Evolutionary conservation across 2,329 filamentous ascomycete species (phyloP).

Genomic region (Didymella glomerata): DNA sequence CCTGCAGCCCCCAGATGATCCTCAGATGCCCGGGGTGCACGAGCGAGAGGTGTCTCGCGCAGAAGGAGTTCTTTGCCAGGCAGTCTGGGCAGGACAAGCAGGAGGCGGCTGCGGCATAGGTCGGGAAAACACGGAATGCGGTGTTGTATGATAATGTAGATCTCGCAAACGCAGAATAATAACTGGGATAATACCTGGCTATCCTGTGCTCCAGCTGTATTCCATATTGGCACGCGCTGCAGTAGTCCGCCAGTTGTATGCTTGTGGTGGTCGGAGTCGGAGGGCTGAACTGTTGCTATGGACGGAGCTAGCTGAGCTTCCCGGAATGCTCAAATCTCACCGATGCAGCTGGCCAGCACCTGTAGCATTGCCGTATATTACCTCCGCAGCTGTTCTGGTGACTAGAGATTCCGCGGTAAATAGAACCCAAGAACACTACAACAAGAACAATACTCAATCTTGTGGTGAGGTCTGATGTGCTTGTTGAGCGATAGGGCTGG

Average conservation of each 20-base stretch:
- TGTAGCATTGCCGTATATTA: not conserved
- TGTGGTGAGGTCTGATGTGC: not conserved
- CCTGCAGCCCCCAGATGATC: slow-evolving; percentile 86
- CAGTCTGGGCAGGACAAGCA: slow-evolving; percentile 42
- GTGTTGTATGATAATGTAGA: slow-evolving; percentile 21
- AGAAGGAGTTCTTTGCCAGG: slow-evolving; percentile 71
- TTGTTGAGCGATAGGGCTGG: slow-evolving; percentile 1
- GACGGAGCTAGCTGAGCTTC: slow-evolving; percentile 3
- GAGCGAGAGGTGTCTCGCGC: slow-evolving; percentile 85
- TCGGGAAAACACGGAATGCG: slow-evolving; percentile 18
- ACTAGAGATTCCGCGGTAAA: not conserved
- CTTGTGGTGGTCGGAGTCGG: not conserved
- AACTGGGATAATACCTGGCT: not conserved
- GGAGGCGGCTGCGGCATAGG: slow-evolving; percentile 25
- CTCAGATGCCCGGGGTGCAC: slow-evolving; percentile 92
- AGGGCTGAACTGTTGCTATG: not conserved
- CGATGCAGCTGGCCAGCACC: not conserved
- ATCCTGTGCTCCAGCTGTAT: not conserved
- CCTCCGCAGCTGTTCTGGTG: not conserved
- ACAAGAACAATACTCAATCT: too few species aligned
- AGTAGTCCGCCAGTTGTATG: not conserved
- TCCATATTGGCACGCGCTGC: too few species aligned
- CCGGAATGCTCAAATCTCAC: not conserved
- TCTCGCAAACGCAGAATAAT: not conserved
- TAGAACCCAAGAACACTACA: not conserved